Percentiles rank a stretch among this genome's conserved stretches.
Conservation (phyloP, 306 rosid species). For the Glycine tomentella region DNA sequence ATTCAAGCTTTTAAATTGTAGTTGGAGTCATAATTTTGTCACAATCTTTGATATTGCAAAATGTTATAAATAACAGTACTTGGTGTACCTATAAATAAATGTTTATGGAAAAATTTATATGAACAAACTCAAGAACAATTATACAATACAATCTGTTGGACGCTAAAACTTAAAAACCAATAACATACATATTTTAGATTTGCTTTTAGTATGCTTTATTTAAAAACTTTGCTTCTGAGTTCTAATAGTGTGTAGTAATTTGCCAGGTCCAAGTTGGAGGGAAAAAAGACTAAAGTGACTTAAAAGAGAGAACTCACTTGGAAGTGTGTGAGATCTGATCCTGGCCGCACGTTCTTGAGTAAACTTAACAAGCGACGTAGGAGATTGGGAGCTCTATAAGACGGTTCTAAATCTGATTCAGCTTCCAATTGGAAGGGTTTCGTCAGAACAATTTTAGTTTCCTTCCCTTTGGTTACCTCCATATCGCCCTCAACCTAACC, state of each 20-base stretch:
- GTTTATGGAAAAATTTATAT: no score
- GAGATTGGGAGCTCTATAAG: slow-evolving; percentile 70
- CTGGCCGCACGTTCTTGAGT: slow-evolving; percentile 69
- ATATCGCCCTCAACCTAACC: background rate
- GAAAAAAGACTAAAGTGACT: background rate
- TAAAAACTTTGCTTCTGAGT: background rate
- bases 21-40: background rate
- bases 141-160: background rate
- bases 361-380: slow-evolving; percentile 66
- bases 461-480: slow-evolving; percentile 49
- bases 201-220: background rate
- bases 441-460: slow-evolving; percentile 49
- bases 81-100: background rate
- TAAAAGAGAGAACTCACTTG: slow-evolving; percentile 59
- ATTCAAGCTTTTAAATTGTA: background rate
- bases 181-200: background rate
- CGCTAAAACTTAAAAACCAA: no score
- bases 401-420: slow-evolving; percentile 47
- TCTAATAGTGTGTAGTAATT: no score
- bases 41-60: background rate
- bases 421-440: slow-evolving; percentile 65
- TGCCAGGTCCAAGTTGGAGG: background rate
- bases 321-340: slow-evolving; percentile 77
- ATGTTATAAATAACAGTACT: background rate
- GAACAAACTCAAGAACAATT: no score